phyloP scores from a whole-genome alignment of 371 early-diverging fungal species.

The Mucor plumbeus region DNA sequence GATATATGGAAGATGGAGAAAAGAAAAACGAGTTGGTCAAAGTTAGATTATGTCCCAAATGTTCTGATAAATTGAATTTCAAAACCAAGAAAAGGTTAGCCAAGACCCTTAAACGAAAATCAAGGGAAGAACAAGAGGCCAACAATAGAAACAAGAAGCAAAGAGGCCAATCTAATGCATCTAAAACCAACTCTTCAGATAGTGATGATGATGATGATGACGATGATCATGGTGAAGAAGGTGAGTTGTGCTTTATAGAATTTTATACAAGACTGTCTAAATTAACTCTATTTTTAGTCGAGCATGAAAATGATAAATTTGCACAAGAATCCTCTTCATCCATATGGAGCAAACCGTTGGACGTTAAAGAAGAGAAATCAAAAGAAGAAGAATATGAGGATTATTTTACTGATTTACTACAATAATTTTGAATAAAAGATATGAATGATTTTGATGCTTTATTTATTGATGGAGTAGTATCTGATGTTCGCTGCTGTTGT shows the following conservation, averaged over 20 bases:
- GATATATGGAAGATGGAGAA: conserved; percentile 71
- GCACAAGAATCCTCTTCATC: conserved; percentile 17
- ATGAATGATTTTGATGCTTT: no score
- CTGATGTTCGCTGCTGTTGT: no score
- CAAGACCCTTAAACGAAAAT: conserved; percentile 15
- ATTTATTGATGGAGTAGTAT: no score
- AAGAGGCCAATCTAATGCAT: not conserved
- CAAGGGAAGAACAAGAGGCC: conserved; percentile 11
- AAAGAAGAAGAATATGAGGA: conserved; percentile 54
- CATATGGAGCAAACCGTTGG: conserved; percentile 47
- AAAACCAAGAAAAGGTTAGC: conserved; percentile 41
- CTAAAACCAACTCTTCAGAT: not conserved
- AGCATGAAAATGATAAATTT: not conserved
- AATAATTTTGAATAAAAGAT: conserved; percentile 20
- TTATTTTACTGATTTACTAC: conserved; percentile 54
- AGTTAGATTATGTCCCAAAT: conserved; percentile 72
- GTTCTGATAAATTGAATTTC: conserved; percentile 59
- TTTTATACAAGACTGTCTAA: not conserved
- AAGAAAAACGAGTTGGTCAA: conserved; percentile 85
- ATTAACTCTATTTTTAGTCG: not conserved
- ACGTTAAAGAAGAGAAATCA: conserved; percentile 43
- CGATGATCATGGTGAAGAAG: not conserved
- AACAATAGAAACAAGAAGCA: conserved; percentile 8
- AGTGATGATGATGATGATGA: conserved; percentile 14
- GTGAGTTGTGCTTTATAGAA: not conserved